Base-by-base conservation (phyloP, 1,139 yeast species). In the Nakaseomyces nivariensis region DNA sequence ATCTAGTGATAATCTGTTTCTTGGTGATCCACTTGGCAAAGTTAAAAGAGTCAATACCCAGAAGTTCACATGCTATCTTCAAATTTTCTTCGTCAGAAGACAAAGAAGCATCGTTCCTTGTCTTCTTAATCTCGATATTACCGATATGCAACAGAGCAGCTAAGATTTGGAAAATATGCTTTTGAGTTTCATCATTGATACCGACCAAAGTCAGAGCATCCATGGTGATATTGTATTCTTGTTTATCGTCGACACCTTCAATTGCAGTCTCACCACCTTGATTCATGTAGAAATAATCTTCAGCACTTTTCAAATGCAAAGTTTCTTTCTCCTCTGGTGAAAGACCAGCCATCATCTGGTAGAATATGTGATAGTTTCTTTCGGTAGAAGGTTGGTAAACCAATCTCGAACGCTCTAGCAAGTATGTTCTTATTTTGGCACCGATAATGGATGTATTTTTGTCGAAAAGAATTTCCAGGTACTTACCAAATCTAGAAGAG, bases 401-500 rank as follows among this genome's bases (percentile, higher is more conserved):
- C 60, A 92, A 75, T 68, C 98, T 80, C 26, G 97, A 89, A 61
- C 97, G 81, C 68, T 92, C 98, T 61, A 92, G 76, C 58, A 92
- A 74, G 65, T 90, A 92, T 0, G 97, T 92, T 69, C 97, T 79
- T 54, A 92, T 86, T 61, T 92, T 78, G 8, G 98, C 97, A 61
- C 98, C 98, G 59, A 88, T 84, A 62, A 92, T 92, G 45, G 87
- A 79, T 11, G 85, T 80, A 32, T 77, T 66, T 37, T 76, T 69
- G 67, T 89, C 85, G 64, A 92, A 92, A 58, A 88, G 73, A 58
- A 92, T 92, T 69, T 92, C 97, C 63, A 92, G 75, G 66, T 92
- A 92, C 68, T 92, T 92, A 65, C 98, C 98, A 66, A 92, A 92
- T 67, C 98, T 82, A 22, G 97, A 90, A 40, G 97, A 92, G 69